Evolutionary conservation across 495 filamentous ascomycete species (phyloP), one percentile per base, ranked within the genome.

Genomic region (Xylaria nigripes): DNA sequence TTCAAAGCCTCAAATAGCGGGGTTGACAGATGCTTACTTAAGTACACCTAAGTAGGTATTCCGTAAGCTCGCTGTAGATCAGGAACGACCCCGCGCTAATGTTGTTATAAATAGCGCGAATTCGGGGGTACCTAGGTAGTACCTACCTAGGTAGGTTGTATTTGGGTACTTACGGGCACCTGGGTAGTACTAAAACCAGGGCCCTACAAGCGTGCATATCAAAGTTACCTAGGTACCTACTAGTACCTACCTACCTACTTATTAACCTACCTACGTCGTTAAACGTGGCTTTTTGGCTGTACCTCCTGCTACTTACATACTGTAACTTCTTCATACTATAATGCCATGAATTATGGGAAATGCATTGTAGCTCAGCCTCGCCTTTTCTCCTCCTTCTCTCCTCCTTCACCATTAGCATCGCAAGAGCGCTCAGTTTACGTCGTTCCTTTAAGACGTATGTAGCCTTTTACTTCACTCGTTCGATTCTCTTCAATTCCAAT

Each of bases 201-300:
- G 18, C 15, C 36, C 36, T 40, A 12, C n/a, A 40, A 18, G 36
- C 36, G n/a, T n/a, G n/a, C n/a, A n/a, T n/a, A n/a, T n/a, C n/a
- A n/a, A n/a, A n/a, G n/a, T n/a, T n/a, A n/a, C n/a, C n/a, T n/a
- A n/a, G n/a, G n/a, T n/a, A n/a, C n/a, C n/a, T n/a, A n/a, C n/a
- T n/a, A n/a, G n/a, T n/a, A n/a, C n/a, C n/a, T n/a, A n/a, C n/a
- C n/a, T n/a, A n/a, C n/a, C n/a, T n/a, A n/a, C n/a, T n/a, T n/a
- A n/a, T n/a, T n/a, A n/a, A n/a, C n/a, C n/a, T n/a, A n/a, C n/a
- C n/a, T n/a, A n/a, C n/a, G n/a, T n/a, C n/a, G n/a, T n/a, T n/a
- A n/a, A n/a, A 55, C 53, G 46, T 49, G 46, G 53, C 53, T 55
- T 50, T 48, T 50, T 25, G 3, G 30, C 44, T 48, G 6, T 19